Conservation (phyloP, 192 early-diverging fungal species). For the Piromyces sp. region DNA sequence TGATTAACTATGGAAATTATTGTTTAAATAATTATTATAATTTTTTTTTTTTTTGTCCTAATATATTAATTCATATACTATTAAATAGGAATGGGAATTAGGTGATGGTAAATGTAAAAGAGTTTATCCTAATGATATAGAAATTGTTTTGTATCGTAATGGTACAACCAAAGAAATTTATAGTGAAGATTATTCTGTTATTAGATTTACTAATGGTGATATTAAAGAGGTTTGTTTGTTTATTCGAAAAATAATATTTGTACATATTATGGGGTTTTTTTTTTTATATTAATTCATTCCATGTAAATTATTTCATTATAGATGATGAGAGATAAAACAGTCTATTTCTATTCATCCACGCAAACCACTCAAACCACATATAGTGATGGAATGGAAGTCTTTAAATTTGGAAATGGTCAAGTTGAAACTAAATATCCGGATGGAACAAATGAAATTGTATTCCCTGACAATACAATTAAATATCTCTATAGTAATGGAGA, state of each 20-base stretch:
- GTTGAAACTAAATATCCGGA: not conserved
- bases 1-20: too few relatives aligned
- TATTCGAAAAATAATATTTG: too few relatives aligned
- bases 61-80: too few relatives aligned
- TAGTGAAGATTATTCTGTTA: not conserved
- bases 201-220: not conserved
- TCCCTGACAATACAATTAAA: not conserved
- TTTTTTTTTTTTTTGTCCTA: too few relatives aligned
- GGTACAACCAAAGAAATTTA: not conserved
- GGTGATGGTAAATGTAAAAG: conserved; percentile 1
- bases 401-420: conserved; percentile 1
- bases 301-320: too few relatives aligned
- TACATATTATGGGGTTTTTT: too few relatives aligned
- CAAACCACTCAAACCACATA: not conserved
- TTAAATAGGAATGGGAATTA: not conserved
- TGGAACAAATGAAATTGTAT: conserved; percentile 1
- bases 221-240: not conserved
- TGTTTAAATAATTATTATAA: too few relatives aligned
- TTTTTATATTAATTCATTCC: too few relatives aligned
- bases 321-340: not conserved
- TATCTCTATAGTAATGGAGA: conserved; percentile 1
- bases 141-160: not conserved
- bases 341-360: not conserved
- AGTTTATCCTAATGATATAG: not conserved
- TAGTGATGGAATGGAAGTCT: not conserved